Evolutionary conservation across 805 yeast species (phyloP), one percentile per base, ranked within the genome.

Genomic region (Metschnikowia bowlesiae): DNA sequence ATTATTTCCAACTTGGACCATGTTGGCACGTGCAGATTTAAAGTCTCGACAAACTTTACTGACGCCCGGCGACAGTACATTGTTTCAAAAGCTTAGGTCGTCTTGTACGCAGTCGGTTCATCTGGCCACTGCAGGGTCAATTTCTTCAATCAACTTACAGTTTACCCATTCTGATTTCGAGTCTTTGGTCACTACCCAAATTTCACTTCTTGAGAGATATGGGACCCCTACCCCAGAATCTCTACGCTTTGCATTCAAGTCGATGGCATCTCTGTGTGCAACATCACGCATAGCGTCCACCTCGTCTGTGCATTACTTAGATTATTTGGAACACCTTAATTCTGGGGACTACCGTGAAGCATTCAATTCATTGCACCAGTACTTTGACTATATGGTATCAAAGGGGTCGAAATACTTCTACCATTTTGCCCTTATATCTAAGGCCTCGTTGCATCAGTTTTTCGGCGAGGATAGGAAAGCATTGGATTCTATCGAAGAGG

Each of bases 401-500:
- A 79, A 77, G 50, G 78, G 78, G 54, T 81, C 82, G 33, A 80
- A 81, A 50, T 75, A 78, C 40, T 82, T 82, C 56, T 88, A 87
- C 59, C 96, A 88, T 61, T 84, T 85, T 63, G 91, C 95, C 0
- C 69, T 89, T 32, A 72, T 88, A 16, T 83, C 87, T 2, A 68
- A 85, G 44, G 95, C 94, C 0, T 74, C 87, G 0, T 67, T 87
- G 38, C 89, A 88, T 56, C 83, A 85, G 22, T 79, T 78, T 46
- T 87, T 85, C 62, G 82, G 83, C 30, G 82, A 83, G 49, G 78
- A 79, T 54, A 76, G 75, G 10, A 85, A 85, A 52, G 96, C 96
- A 0, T 63, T 89, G 11, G 76, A 84, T 55, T 85, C 96, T 1
- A 86, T 89, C 8, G 89, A 86, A 54, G 97, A 90, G 63, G 94